These are phyloP conservation scores for Ophiostoma triangulosporum DNA, from an alignment of 2,329 filamentous ascomycete species.

Conservation along the genomic window DNA sequence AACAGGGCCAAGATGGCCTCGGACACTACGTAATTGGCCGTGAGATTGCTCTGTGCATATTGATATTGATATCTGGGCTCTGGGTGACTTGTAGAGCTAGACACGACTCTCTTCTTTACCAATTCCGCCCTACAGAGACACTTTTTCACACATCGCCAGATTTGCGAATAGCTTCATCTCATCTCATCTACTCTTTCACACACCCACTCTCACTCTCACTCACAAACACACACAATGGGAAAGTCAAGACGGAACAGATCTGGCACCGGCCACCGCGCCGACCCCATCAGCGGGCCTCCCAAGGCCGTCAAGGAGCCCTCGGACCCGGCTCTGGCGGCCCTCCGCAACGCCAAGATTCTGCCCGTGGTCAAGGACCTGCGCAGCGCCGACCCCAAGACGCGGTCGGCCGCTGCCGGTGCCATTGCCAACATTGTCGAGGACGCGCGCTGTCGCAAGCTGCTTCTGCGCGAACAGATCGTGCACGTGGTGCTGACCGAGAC, in stretches of 20 bases:
- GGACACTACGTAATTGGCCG: background rate
- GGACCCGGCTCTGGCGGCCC: slow-evolving; percentile 48
- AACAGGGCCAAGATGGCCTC: background rate
- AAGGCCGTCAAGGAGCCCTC: slow-evolving; percentile 47
- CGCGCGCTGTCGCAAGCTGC: slow-evolving; percentile 46
- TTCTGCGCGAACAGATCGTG: slow-evolving; percentile 53
- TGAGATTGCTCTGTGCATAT: background rate
- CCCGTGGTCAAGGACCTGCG: slow-evolving; percentile 48
- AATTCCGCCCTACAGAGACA: background rate
- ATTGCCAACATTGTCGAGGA: slow-evolving; percentile 51
- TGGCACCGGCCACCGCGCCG: background rate
- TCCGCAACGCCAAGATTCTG: slow-evolving; percentile 49
- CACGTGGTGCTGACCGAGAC: slow-evolving; percentile 49
- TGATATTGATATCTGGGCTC: background rate
- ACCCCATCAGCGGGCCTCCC: slow-evolving; percentile 22
- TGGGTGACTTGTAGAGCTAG: background rate
- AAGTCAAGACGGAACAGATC: slow-evolving; percentile 1
- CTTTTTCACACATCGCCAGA: background rate
- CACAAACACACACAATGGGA: background rate
- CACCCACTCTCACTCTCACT: background rate
- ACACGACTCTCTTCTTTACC: background rate
- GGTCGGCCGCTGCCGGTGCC: slow-evolving; percentile 44
- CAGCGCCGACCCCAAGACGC: slow-evolving; percentile 44
- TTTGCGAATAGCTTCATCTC: background rate
- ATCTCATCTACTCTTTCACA: no score